Evolutionary conservation across 2,329 filamentous ascomycete genomes (phyloP).

Genomic region (Diplocarpon rosae): DNA sequence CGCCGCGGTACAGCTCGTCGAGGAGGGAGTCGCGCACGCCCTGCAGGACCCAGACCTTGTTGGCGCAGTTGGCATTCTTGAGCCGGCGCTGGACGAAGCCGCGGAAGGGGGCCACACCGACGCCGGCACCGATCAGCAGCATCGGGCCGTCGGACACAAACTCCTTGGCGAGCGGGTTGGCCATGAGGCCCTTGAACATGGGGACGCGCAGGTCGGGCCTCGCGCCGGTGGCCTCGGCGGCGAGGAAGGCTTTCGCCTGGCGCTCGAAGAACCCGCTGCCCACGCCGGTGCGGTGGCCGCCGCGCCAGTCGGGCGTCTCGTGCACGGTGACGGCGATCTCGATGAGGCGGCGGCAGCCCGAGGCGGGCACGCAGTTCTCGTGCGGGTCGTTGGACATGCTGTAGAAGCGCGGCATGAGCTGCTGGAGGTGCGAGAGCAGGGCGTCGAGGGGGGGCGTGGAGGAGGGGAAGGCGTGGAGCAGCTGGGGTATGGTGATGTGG

Average conservation of each 20-base stretch:
- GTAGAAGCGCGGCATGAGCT: constrained; percentile 96
- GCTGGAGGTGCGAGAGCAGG: constrained; percentile 68
- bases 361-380: constrained; percentile 33
- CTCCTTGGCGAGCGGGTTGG: constrained; percentile 84
- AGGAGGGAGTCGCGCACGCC: constrained; percentile 88
- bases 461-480: constrained; percentile 86
- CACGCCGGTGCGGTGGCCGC: constrained; percentile 65
- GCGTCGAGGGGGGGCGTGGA: constrained; percentile 77
- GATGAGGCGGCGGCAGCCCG: constrained; percentile 60
- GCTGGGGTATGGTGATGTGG: constrained; percentile 72
- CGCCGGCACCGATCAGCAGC: constrained; percentile 92
- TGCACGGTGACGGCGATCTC: constrained; percentile 97
- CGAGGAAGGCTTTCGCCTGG: constrained; percentile 62
- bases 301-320: constrained; percentile 69
- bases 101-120: constrained; percentile 93
- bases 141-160: constrained; percentile 93
- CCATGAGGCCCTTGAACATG: constrained; percentile 98
- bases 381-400: constrained; percentile 94
- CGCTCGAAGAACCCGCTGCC: constrained; percentile 91
- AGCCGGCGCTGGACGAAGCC: constrained; percentile 92
- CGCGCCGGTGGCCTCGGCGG: constrained; percentile 51
- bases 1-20: constrained; percentile 92
- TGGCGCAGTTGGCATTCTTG: constrained; percentile 90
- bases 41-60: constrained; percentile 96
- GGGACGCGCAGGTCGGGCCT: constrained; percentile 62